Base-by-base conservation (phyloP, 805 yeast species). In the Wickerhamomyces sydowiorum region DNA sequence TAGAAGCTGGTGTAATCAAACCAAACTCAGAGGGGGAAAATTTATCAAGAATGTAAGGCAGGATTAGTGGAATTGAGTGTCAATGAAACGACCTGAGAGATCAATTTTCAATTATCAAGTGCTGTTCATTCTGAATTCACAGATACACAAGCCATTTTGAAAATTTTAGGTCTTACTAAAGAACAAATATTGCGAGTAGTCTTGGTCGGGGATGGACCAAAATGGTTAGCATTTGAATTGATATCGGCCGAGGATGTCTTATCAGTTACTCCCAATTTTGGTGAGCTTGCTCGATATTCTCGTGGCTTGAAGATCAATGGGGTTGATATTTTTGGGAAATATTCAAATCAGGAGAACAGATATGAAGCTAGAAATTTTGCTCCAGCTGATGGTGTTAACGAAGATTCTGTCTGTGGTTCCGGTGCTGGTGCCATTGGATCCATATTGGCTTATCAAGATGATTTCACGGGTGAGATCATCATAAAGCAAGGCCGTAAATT, bases 371-470 rank as follows among this genome's bases (percentile, higher is more conserved):
- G 80, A 48, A 72, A 74, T 12, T 70, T 74, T 52, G 67, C 69
- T 3, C 69, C 72, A 1, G 38, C 24, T 5, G 49, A 43, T 3
- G 67, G 65, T 14, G 58, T 65, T 1, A 37, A 46, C n/a, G 80
- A 75, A 45, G 80, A 75, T 51, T 79, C 79, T 1, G 80, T 72
- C 8, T 75, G 80, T 54, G 80, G 80, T 3, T 65, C 72, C 45
- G 80, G 80, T n/a, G 61, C 68, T 2, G 59, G 59, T 13, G 60
- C 69, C 1, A 51, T 62, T 27, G 57, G 54, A 14, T 54, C 59
- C 25, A 50, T 56, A 20, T 37, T 65, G 33, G 57, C 64, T 35
- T 55, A 54, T 3, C 25, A 46, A 2, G 41, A 56, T 24, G 50
- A 51, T 3, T 51, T 49, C 41, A 41, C 44, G 20, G 47, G 53